These are phyloP conservation scores for Annulohypoxylon truncatum DNA, from an alignment of 2,329 filamentous ascomycete species.

Conservation along the genomic window DNA sequence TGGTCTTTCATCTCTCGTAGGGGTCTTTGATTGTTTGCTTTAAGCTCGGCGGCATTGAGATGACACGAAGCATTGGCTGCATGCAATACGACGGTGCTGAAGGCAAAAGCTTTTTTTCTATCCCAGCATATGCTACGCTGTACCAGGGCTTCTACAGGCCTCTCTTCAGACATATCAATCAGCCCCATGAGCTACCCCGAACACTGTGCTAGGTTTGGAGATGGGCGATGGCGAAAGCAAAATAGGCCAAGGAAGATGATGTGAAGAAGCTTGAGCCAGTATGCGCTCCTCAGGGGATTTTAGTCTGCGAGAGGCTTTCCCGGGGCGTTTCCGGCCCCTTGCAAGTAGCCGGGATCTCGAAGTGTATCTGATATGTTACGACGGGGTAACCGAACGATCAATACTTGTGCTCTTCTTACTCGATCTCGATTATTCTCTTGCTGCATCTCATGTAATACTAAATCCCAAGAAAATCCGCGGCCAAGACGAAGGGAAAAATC, in stretches of 20 bases:
- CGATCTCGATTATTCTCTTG: slow-evolving; percentile 5
- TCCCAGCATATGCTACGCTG: slow-evolving; percentile 7
- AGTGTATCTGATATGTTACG: slow-evolving; percentile 1
- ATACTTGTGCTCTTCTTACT: slow-evolving; percentile 2
- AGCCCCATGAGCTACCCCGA: neutral
- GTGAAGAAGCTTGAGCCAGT: slow-evolving; percentile 10
- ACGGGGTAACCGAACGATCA: neutral
- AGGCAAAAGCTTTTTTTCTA: slow-evolving; percentile 2
- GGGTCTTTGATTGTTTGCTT: neutral
- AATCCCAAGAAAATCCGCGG: slow-evolving; percentile 1
- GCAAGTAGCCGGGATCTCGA: slow-evolving; percentile 10
- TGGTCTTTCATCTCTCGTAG: neutral
- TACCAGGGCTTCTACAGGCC: slow-evolving; percentile 10
- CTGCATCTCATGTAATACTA: slow-evolving; percentile 13
- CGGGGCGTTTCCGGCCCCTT: slow-evolving; percentile 10
- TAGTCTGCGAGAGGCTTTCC: slow-evolving; percentile 1
- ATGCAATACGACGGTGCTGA: slow-evolving; percentile 13
- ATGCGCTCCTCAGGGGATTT: neutral
- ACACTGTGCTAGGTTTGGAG: neutral
- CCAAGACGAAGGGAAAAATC: slow-evolving; percentile 6
- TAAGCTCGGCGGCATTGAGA: neutral
- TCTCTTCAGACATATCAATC: slow-evolving; percentile 11
- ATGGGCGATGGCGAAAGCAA: slow-evolving; percentile 11
- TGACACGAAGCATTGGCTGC: slow-evolving; percentile 2
- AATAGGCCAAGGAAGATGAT: neutral